These are phyloP conservation scores for Fusarium xylarioides DNA, from an alignment of 2,329 filamentous ascomycete species.

Conservation along the genomic window DNA sequence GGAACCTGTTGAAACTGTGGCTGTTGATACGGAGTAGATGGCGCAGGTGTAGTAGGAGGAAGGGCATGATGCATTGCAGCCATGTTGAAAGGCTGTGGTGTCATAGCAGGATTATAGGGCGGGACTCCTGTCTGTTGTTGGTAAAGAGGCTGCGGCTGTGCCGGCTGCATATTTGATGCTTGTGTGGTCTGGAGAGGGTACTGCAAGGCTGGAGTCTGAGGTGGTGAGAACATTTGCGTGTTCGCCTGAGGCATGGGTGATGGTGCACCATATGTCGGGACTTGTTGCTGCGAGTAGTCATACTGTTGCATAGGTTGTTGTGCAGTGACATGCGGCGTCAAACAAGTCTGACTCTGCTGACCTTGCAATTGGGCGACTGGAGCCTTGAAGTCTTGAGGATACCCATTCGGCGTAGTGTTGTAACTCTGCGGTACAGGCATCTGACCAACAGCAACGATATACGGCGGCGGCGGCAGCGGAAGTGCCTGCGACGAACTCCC, in stretches of 20 bases:
- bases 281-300: not conserved
- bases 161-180: not conserved
- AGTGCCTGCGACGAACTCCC: conserved; percentile 5
- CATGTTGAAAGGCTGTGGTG: conserved; percentile 22
- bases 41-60: not conserved
- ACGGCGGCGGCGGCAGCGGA: conserved; percentile 24
- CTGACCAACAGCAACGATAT: conserved; percentile 9
- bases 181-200: not conserved
- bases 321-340: not conserved
- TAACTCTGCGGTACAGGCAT: not conserved
- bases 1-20: not conserved
- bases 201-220: not conserved
- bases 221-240: not conserved
- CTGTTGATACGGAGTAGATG: not conserved
- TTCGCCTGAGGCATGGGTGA: not conserved
- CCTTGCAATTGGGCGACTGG: not conserved
- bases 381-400: conserved; percentile 16
- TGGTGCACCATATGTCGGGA: not conserved
- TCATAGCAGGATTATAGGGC: not conserved
- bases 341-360: not conserved
- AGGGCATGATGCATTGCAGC: conserved; percentile 20
- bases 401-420: not conserved
- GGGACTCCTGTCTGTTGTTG: not conserved
- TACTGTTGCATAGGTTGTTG: conserved; percentile 9
- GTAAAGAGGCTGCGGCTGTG: not conserved